Evolutionary conservation across 768 basidiomycete species (phyloP).

Genomic region (Agaricus sinodeliciosus): DNA sequence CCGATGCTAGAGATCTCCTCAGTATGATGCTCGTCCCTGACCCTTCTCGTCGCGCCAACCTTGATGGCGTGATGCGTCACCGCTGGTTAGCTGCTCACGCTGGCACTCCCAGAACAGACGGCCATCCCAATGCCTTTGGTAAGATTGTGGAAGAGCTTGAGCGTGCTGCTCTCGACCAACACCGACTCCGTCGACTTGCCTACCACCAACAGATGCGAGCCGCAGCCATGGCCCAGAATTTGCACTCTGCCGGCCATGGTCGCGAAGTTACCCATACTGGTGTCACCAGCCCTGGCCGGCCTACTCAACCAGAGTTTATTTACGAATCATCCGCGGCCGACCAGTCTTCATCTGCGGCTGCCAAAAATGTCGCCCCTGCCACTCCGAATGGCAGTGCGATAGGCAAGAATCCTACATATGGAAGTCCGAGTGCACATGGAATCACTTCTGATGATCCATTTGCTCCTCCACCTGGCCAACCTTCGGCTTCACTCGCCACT

Average conservation of each 20-base stretch:
- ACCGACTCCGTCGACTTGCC: conserved; percentile 74
- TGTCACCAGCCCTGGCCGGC: conserved; percentile 39
- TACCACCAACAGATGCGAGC: conserved; percentile 79
- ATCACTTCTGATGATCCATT: conserved; percentile 71
- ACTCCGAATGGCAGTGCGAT: conserved; percentile 21
- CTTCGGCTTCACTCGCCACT: neutral
- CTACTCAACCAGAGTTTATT: conserved; percentile 65
- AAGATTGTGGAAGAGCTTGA: conserved; percentile 76
- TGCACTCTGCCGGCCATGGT: conserved; percentile 36
- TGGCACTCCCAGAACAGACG: conserved; percentile 27
- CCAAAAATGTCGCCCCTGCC: conserved; percentile 16
- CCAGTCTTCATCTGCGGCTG: conserved; percentile 25
- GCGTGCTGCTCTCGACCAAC: conserved; percentile 72
- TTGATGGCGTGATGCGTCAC: conserved; percentile 79
- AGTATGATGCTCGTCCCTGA: conserved; percentile 94
- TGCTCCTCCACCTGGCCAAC: conserved; percentile 31
- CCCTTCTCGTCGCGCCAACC: conserved; percentile 69
- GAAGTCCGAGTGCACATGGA: conserved; percentile 28
- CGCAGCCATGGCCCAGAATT: conserved; percentile 25
- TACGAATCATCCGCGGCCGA: conserved; percentile 70
- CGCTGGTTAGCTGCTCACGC: conserved; percentile 74
- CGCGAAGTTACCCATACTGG: conserved; percentile 39
- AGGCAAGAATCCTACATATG: conserved; percentile 19
- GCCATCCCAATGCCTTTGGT: conserved; percentile 44
- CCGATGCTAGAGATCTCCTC: conserved; percentile 77